phyloP scores from a whole-genome alignment of 2,329 filamentous ascomycete genomes.

The Phoma sp. region DNA sequence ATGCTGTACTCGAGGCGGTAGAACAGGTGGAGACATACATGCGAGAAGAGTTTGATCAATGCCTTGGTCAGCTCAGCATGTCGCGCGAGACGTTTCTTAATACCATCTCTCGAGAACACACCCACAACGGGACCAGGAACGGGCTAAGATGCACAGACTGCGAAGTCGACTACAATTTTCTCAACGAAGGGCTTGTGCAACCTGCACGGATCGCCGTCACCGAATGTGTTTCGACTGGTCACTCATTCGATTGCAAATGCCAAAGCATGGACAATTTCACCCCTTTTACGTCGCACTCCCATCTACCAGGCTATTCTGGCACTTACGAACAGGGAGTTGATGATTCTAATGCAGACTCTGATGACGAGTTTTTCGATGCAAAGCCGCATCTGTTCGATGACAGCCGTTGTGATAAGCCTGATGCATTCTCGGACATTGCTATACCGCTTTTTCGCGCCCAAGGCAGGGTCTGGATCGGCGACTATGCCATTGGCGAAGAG shows the following conservation, averaged over 20 bases:
- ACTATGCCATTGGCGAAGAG: constrained; percentile 3
- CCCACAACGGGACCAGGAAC: too few species aligned
- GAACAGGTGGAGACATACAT: constrained; percentile 14
- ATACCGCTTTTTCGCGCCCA: constrained; percentile 19
- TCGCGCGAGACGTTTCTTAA: too few species aligned
- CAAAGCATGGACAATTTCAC: not conserved
- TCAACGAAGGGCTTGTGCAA: constrained; percentile 13
- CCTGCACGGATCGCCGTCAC: constrained; percentile 15
- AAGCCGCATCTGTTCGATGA: not conserved
- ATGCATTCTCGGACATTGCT: constrained; percentile 14
- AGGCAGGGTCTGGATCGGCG: constrained; percentile 15
- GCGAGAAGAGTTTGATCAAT: constrained; percentile 2
- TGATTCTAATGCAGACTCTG: not conserved
- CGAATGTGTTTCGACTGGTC: constrained; percentile 15
- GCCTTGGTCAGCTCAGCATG: too few species aligned
- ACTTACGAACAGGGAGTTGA: too few species aligned
- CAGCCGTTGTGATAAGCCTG: not conserved
- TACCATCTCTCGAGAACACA: not conserved
- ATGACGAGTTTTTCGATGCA: constrained; percentile 10
- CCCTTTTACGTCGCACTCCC: too few species aligned
- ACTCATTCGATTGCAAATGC: constrained; percentile 12
- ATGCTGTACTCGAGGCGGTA: constrained; percentile 11
- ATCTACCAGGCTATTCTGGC: too few species aligned
- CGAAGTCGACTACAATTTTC: constrained; percentile 1
- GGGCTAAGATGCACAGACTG: constrained; percentile 5